Conservation (phyloP, 1,284 basidiomycete species). For the Cystobasidium sp. region DNA sequence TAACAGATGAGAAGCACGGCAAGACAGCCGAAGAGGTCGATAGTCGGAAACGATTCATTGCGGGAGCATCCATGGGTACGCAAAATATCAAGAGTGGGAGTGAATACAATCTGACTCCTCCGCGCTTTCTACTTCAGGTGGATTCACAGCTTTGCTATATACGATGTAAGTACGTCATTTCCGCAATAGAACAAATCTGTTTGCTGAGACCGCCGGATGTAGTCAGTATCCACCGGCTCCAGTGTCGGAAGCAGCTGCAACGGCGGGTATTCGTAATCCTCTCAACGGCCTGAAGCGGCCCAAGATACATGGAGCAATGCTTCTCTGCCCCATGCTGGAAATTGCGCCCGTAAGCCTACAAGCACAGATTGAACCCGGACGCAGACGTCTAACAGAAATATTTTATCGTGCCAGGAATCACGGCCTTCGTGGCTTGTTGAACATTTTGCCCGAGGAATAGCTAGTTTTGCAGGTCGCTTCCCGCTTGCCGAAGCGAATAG, state of each 20-base stretch:
- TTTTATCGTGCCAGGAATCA: constrained; percentile 45
- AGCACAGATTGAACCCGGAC: too few relatives aligned
- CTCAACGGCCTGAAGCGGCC: constrained; percentile 42
- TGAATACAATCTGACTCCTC: not conserved
- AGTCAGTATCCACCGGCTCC: constrained; percentile 41
- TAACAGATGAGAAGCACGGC: constrained; percentile 32
- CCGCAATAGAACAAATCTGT: not conserved
- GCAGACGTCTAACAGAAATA: not conserved
- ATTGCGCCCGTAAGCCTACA: constrained; percentile 30
- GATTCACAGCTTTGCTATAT: constrained; percentile 38
- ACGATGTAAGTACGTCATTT: constrained; percentile 8
- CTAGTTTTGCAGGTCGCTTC: constrained; percentile 47
- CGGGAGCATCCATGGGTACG: constrained; percentile 33
- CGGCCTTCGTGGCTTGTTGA: constrained; percentile 48
- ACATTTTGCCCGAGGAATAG: constrained; percentile 46
- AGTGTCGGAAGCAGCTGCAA: constrained; percentile 33
- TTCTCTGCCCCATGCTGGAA: constrained; percentile 52
- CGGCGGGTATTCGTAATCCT: constrained; percentile 26
- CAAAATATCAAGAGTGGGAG: not conserved
- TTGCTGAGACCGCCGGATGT: not conserved
- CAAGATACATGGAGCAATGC: constrained; percentile 47
- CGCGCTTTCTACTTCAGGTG: not conserved
- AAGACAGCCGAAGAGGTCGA: constrained; percentile 34
- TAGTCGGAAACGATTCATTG: constrained; percentile 31
- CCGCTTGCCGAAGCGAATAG: constrained; percentile 51